phyloP scores from a whole-genome alignment of 495 filamentous ascomycete species.

The Annulohypoxylon maeteangense region DNA sequence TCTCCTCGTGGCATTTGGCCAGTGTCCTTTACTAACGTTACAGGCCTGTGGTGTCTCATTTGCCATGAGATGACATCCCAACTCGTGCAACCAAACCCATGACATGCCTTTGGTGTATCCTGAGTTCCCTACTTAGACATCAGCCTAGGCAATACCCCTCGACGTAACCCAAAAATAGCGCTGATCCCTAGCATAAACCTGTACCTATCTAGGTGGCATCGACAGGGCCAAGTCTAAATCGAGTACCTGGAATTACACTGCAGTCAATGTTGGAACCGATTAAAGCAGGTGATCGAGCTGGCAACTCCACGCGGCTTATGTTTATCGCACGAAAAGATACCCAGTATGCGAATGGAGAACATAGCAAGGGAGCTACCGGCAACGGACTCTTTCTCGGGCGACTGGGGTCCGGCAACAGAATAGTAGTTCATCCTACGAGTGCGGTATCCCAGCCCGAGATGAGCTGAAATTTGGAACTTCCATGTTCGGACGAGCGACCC shows the following conservation, averaged over 20 bases:
- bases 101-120: conserved; percentile 28
- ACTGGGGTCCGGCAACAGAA: conserved; percentile 23
- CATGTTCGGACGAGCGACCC: conserved; percentile 26
- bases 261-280: conserved; percentile 15
- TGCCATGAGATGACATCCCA: conserved; percentile 38
- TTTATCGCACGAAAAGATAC: conserved; percentile 16
- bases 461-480: conserved; percentile 27
- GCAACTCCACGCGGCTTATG: conserved; percentile 22
- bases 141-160: conserved; percentile 2
- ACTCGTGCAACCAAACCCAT: conserved; percentile 41
- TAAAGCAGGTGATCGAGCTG: conserved; percentile 38
- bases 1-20: conserved; percentile 5
- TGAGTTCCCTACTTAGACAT: conserved; percentile 26
- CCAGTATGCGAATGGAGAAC: conserved; percentile 13
- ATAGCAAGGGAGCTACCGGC: conserved; percentile 22
- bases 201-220: neutral
- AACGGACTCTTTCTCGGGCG: conserved; percentile 38
- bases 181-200: conserved; percentile 7
- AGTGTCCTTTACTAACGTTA: conserved; percentile 37
- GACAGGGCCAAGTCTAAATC: conserved; percentile 19
- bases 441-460: conserved; percentile 22
- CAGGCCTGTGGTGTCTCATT: conserved; percentile 11
- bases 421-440: conserved; percentile 29
- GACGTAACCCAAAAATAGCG: conserved; percentile 28
- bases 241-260: conserved; percentile 19